A percentile compares a stretch with the other conserved stretches of the same genome.
These are phyloP conservation scores for Borealophlyctis nickersoniae DNA, from an alignment of 192 early-diverging fungal species.

Conservation along the genomic window DNA sequence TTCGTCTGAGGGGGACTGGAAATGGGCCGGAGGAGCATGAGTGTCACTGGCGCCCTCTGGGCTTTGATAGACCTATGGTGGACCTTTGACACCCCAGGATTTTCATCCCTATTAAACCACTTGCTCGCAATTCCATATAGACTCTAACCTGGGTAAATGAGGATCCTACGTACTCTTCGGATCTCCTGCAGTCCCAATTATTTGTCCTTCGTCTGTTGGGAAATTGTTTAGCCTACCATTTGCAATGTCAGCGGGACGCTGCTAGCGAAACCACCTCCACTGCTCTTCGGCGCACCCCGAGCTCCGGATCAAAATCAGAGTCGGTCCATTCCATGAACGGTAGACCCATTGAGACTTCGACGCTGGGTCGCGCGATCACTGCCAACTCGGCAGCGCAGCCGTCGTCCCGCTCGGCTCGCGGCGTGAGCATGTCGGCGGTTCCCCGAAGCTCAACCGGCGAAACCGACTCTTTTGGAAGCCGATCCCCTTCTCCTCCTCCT, in stretches of 20 bases:
- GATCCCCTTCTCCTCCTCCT: background rate
- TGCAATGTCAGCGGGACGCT: slow-evolving; percentile 62
- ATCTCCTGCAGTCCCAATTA: slow-evolving; percentile 82
- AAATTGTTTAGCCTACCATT: slow-evolving; percentile 81
- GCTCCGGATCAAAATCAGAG: background rate
- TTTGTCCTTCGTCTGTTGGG: slow-evolving; percentile 79
- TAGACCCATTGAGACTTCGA: background rate
- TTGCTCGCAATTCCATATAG: no score
- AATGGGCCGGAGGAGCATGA: no score
- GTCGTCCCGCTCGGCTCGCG: background rate
- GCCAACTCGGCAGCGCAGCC: background rate
- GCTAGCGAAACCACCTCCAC: background rate
- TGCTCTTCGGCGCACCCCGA: background rate
- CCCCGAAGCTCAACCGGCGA: slow-evolving; percentile 44
- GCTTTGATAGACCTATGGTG: no score
- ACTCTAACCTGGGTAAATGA: no score
- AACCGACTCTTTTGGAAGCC: no score
- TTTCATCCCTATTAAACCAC: no score
- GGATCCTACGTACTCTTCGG: slow-evolving; percentile 55
- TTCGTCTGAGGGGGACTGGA: background rate
- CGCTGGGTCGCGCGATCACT: background rate
- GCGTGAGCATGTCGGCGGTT: background rate
- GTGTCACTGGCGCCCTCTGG: no score
- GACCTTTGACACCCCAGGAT: no score
- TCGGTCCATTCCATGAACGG: background rate